Percentiles rank a stretch among this genome's conserved stretches.
These are phyloP conservation scores for Tagetes erecta DNA, from an alignment of 129 eudicot species.

Conservation along the genomic window DNA sequence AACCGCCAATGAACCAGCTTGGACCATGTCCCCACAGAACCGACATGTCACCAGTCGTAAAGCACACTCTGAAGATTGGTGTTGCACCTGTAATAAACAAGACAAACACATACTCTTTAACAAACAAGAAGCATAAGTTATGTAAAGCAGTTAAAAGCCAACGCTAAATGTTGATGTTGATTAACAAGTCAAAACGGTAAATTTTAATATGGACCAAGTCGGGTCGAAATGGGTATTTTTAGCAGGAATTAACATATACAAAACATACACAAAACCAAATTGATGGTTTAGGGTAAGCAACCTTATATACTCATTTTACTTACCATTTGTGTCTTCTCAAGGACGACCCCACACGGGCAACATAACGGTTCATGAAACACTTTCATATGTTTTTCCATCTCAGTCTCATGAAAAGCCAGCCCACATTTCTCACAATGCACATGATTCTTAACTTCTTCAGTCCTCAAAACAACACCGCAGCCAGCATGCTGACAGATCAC, in stretches of 20 bases:
- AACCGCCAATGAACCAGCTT: conserved; percentile 73
- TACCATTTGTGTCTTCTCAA: conserved; percentile 92
- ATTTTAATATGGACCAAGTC: not conserved
- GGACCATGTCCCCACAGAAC: conserved; percentile 95
- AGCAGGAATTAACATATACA: too few species aligned
- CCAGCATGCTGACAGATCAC: conserved; percentile 66
- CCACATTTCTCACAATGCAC: conserved; percentile 86
- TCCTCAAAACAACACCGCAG: conserved; percentile 81
- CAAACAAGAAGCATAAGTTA: not conserved
- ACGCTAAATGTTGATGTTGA: not conserved
- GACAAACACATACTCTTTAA: not conserved
- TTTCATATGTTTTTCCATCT: conserved; percentile 87
- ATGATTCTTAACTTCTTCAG: conserved; percentile 79
- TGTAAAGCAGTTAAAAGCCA: too few species aligned
- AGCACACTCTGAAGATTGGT: conserved; percentile 70
- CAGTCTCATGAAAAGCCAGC: conserved; percentile 70
- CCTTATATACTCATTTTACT: conserved; percentile 14
- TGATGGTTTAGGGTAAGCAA: not conserved
- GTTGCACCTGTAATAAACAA: conserved; percentile 59
- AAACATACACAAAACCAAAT: too few species aligned
- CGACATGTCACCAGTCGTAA: conserved; percentile 80
- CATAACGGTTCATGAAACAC: conserved; percentile 86
- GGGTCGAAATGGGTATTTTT: not conserved
- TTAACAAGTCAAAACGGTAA: not conserved
- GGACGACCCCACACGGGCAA: conserved; percentile 77